Percentiles rank a stretch among this genome's conserved stretches.
phyloP scores from a whole-genome alignment of 345 rosid genomes.

The Theobroma cacao region DNA sequence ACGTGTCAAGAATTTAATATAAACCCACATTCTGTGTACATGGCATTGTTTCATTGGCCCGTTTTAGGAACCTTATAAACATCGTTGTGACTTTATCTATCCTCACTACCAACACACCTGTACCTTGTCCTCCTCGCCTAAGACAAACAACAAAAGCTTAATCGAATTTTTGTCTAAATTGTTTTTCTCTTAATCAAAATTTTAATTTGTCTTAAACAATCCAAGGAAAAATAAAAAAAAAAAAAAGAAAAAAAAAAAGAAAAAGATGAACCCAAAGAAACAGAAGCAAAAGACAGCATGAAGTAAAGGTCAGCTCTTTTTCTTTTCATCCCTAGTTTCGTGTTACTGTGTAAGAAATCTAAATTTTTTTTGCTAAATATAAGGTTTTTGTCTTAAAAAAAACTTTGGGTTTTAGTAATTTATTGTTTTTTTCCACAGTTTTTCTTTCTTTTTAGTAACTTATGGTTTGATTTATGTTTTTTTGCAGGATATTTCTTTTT shows the following conservation, averaged over 20 bases:
- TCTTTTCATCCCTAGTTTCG: conserved; percentile 5
- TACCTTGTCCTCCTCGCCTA: not conserved
- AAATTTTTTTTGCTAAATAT: not conserved
- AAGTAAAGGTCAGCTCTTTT: conserved; percentile 2
- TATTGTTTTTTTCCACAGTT: not conserved
- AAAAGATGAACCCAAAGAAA: too few species aligned
- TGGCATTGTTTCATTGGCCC: not conserved
- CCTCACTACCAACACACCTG: not conserved
- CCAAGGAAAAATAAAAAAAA: not conserved
- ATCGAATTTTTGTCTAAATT: not conserved
- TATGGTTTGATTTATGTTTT: not conserved
- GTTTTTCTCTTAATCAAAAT: not conserved
- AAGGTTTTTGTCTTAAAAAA: not conserved
- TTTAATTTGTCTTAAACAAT: not conserved
- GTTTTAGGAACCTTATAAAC: not conserved
- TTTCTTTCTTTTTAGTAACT: not conserved
- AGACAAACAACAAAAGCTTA: not conserved
- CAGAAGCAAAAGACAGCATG: not conserved
- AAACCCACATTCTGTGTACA: not conserved
- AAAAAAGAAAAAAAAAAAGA: too few species aligned
- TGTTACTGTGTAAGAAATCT: conserved; percentile 2
- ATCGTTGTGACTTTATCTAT: not conserved
- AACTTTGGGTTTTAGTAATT: not conserved
- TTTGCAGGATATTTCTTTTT: not conserved
- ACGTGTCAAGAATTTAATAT: not conserved